Base-by-base conservation (phyloP, 1,139 yeast genomes). In the Diutina ranongensis region DNA sequence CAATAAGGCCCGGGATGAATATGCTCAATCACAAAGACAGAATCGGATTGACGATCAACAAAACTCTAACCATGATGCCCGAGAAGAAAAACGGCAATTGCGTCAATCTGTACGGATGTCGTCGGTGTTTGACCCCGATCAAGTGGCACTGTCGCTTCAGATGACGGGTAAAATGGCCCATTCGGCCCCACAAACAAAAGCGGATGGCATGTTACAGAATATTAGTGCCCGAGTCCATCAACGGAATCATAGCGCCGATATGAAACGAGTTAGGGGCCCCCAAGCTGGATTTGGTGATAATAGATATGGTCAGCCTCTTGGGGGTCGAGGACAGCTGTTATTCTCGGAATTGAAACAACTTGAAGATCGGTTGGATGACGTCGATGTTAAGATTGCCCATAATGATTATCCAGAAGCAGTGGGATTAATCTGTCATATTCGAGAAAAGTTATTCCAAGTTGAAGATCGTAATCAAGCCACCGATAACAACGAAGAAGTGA, bases 331-430 rank as follows among this genome's bases (percentile, higher is more conserved):
- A n/a, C 41, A 44, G 4, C 47, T 46, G 40, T 59, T 64, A 47
- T 69, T 71, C 52, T 56, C 57, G 40, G 74, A 68, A 21, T 65
- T 79, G 47, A 74, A 77, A 46, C 67, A 71, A 44, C 67, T 80
- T 38, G 86, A 80, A 52, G 84, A 80, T 47, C 65, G 71, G 45
- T 67, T 83, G 28, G 84, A 80, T 50, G 86, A 81, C 49, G 70
- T 81, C 31, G 92, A 83, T 56, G 76, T 80, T 25, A 70, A 71
- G 48, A 71, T 82, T 31, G 81, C 86, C 5, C 83, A 80, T 54
- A 74, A 78, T 49, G 71, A 71, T 49, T 80, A 72, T 54, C 62
- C 64, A 21, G 76, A 68, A 45, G 78, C 84, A 0, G 81, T 78
- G 2, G 76, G 74, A 3, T 59, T 71, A 35, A 66, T 79, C 44